These are phyloP conservation scores for Vachellia pachyceras DNA, from an alignment of 306 rosid species.

Conservation along the genomic window DNA sequence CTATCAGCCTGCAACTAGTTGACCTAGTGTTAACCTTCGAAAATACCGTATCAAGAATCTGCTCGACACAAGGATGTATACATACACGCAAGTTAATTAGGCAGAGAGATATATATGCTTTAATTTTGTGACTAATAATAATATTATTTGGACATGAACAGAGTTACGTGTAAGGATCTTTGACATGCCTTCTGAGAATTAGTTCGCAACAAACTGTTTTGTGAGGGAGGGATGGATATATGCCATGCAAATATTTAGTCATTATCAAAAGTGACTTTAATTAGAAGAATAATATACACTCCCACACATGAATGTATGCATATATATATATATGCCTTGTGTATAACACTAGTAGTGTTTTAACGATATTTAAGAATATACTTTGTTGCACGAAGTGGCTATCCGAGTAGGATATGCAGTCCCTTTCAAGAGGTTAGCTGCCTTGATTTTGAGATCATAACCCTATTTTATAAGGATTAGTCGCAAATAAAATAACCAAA, in stretches of 20 bases:
- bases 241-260: slow-evolving; percentile 3
- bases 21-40: background rate
- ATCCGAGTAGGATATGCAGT: too few species aligned
- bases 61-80: background rate
- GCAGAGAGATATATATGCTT: too few species aligned
- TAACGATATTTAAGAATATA: background rate
- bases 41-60: slow-evolving; percentile 12
- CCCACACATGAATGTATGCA: background rate
- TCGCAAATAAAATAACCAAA: background rate
- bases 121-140: background rate
- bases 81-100: too few species aligned
- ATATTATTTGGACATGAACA: slow-evolving; percentile 17
- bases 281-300: background rate
- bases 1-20: background rate
- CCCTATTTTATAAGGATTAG: background rate
- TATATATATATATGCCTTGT: background rate
- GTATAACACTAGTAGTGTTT: too few species aligned
- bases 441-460: background rate
- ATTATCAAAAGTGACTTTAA: background rate
- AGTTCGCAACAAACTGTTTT: background rate
- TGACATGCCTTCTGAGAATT: background rate
- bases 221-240: background rate
- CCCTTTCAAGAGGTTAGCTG: too few species aligned
- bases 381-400: too few species aligned
- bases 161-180: slow-evolving; percentile 14